Conservation (phyloP, 2,329 filamentous ascomycete genomes). For the Stagonosporopsis tanaceti region DNA sequence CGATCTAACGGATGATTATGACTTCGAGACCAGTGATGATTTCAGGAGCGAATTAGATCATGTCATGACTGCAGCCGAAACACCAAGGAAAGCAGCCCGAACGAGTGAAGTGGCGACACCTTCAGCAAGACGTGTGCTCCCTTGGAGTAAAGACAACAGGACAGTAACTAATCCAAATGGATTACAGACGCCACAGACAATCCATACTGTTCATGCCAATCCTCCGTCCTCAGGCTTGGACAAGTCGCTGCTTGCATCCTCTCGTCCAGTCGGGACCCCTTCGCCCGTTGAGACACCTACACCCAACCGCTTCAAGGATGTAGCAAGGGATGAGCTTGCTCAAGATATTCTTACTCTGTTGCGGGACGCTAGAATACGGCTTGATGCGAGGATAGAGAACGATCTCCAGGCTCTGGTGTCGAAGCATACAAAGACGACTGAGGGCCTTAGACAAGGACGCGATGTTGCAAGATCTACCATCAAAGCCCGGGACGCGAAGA, state of each 20-base stretch:
- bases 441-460: conserved; percentile 69
- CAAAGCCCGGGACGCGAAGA: conserved; percentile 69
- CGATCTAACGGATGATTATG: conserved; percentile 47
- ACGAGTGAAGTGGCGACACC: conserved; percentile 50
- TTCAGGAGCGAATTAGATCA: conserved; percentile 44
- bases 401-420: conserved; percentile 34
- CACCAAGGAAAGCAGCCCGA: conserved; percentile 53
- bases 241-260: conserved; percentile 28
- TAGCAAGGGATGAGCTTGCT: conserved; percentile 28
- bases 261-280: conserved; percentile 20
- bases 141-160: conserved; percentile 46
- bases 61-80: conserved; percentile 41
- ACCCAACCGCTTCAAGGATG: conserved; percentile 40
- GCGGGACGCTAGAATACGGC: conserved; percentile 52
- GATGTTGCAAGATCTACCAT: conserved; percentile 71
- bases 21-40: conserved; percentile 39
- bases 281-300: conserved; percentile 47
- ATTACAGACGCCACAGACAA: conserved; percentile 43
- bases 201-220: conserved; percentile 14
- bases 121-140: conserved; percentile 44
- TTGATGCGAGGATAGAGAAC: conserved; percentile 24
- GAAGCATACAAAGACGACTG: conserved; percentile 64
- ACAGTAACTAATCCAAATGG: conserved; percentile 16
- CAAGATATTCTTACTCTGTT: conserved; percentile 61
- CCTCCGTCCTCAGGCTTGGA: conserved; percentile 23